Conservation (phyloP, 1,139 yeast species). For the Suzukiozyma palmioleophila region DNA sequence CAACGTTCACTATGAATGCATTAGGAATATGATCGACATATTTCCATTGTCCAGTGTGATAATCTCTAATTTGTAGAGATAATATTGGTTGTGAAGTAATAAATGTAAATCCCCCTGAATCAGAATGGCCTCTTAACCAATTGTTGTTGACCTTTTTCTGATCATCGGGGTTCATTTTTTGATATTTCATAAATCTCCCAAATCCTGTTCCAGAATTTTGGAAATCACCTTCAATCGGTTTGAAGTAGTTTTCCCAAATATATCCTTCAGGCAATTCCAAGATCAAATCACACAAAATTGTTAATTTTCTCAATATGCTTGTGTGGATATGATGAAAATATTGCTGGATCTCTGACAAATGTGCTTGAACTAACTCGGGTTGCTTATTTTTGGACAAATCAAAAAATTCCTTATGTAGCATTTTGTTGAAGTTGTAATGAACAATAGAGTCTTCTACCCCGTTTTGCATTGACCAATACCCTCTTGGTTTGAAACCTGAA, state of each 20-base stretch:
- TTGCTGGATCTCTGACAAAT: conserved; percentile 22
- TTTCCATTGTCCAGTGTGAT: conserved; percentile 43
- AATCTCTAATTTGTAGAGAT: conserved; percentile 47
- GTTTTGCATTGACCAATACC: conserved; percentile 29
- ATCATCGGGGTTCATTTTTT: conserved; percentile 24
- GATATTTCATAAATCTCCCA: conserved; percentile 30
- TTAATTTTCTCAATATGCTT: conserved; percentile 21
- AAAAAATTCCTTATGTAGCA: conserved; percentile 21
- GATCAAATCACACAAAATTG: conserved; percentile 24
- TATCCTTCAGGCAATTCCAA: conserved; percentile 30
- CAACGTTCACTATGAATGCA: conserved; percentile 45
- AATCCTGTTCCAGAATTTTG: conserved; percentile 27
- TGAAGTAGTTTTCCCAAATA: conserved; percentile 28
- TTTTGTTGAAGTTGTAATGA: conserved; percentile 23
- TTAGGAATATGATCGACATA: conserved; percentile 44
- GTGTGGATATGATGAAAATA: conserved; percentile 23
- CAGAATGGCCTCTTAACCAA: conserved; percentile 51
- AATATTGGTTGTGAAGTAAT: conserved; percentile 47
- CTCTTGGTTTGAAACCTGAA: conserved; percentile 27
- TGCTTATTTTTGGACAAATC: conserved; percentile 16
- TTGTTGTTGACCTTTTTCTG: conserved; percentile 26
- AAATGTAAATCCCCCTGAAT: conserved; percentile 45
- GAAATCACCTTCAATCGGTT: conserved; percentile 18
- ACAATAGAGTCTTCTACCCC: conserved; percentile 27
- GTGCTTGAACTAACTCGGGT: conserved; percentile 26